These are phyloP conservation scores for Leptodontidium sp. DNA, from an alignment of 2,329 filamentous ascomycete genomes.

Conservation along the genomic window DNA sequence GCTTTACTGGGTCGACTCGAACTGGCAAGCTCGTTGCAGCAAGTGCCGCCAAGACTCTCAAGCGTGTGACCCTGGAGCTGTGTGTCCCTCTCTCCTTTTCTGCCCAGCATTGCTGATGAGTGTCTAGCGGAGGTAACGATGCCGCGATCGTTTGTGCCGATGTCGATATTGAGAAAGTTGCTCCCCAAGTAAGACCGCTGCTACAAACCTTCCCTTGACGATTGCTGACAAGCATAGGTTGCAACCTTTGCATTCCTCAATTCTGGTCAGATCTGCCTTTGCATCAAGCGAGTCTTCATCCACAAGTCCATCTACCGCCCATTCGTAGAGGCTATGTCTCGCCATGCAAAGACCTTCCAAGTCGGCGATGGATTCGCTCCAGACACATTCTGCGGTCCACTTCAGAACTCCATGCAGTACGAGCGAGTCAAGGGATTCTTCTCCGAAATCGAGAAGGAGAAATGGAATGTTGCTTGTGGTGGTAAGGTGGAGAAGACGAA, in stretches of 20 bases:
- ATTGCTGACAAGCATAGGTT: conserved; percentile 40
- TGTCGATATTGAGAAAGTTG: conserved; percentile 56
- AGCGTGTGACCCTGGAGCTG: conserved; percentile 50
- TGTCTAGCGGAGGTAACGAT: conserved; percentile 55
- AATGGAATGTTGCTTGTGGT: conserved; percentile 60
- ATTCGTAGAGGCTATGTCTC: conserved; percentile 57
- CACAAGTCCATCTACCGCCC: conserved; percentile 66
- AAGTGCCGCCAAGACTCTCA: conserved; percentile 58
- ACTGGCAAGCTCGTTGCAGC: conserved; percentile 60
- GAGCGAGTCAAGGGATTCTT: conserved; percentile 65
- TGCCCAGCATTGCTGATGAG: neutral
- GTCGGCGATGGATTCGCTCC: conserved; percentile 50
- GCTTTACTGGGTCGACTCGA: conserved; percentile 63
- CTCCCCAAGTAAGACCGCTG: conserved; percentile 45
- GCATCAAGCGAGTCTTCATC: conserved; percentile 66
- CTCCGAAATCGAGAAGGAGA: conserved; percentile 61
- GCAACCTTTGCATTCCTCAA: conserved; percentile 59
- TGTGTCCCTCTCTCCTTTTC: neutral
- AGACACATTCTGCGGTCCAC: conserved; percentile 59
- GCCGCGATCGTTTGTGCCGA: conserved; percentile 62
- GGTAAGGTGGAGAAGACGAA: conserved; percentile 49
- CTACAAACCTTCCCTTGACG: no score
- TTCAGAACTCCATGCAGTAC: conserved; percentile 72
- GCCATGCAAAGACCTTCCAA: conserved; percentile 54
- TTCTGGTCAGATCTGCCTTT: conserved; percentile 63